Evolutionary conservation across 2,329 filamentous ascomycete genomes (phyloP).

Genomic region (Parastagonospora avenae): DNA sequence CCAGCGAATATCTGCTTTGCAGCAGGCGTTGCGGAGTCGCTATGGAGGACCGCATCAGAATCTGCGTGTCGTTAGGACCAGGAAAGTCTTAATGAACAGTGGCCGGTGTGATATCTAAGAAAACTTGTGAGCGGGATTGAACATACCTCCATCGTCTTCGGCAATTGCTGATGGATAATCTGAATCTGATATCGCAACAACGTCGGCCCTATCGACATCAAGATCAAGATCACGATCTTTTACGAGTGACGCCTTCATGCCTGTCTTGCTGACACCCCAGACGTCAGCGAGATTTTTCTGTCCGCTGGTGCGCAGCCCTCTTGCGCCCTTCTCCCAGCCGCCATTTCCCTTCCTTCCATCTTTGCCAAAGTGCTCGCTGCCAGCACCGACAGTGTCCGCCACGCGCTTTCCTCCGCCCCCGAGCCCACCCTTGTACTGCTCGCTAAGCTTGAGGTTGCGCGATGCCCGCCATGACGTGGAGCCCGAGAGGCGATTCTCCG

Average conservation of each 20-base stretch:
- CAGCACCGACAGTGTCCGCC: slow-evolving; percentile 69
- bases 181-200: neutral
- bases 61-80: neutral
- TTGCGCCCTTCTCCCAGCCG: slow-evolving; percentile 55
- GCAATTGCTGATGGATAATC: too few relatives aligned
- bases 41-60: neutral
- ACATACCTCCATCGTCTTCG: neutral
- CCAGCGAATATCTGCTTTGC: slow-evolving; percentile 66
- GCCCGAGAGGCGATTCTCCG: slow-evolving; percentile 68
- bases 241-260: slow-evolving; percentile 9
- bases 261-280: slow-evolving; percentile 29
- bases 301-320: slow-evolving; percentile 54
- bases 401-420: slow-evolving; percentile 64
- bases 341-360: slow-evolving; percentile 60
- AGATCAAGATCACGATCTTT: slow-evolving; percentile 4
- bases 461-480: slow-evolving; percentile 73
- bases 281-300: slow-evolving; percentile 45
- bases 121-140: too few relatives aligned
- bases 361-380: slow-evolving; percentile 61
- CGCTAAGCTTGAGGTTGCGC: slow-evolving; percentile 69
- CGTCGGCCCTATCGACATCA: neutral
- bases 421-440: slow-evolving; percentile 68
- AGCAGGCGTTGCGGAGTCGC: slow-evolving; percentile 3
- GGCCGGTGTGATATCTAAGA: too few relatives aligned
- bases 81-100: neutral